Percentiles rank a stretch among this genome's conserved stretches.
Evolutionary conservation across 2,329 filamentous ascomycete genomes (phyloP).

Genomic region (Neopestalotiopsis sp.): DNA sequence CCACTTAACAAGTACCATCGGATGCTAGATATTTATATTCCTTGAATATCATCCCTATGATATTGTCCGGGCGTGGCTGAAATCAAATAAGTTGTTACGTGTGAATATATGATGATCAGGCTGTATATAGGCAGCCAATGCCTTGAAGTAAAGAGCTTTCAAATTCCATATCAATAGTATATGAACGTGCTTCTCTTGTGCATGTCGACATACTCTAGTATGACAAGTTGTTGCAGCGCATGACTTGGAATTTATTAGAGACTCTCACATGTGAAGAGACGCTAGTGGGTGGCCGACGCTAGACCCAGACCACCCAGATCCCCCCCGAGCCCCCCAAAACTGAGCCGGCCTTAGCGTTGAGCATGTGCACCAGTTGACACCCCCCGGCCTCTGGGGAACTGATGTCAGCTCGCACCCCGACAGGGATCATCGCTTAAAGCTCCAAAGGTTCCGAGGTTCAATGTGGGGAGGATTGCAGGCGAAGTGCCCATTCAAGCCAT

Average conservation of each 20-base stretch:
- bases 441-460: constrained; percentile 18
- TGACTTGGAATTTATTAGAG: not conserved
- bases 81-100: no score
- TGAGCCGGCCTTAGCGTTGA: not conserved
- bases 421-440: constrained; percentile 15
- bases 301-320: not conserved
- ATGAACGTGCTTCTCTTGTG: not conserved
- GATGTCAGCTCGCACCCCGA: constrained; percentile 10
- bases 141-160: no score
- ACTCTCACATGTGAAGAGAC: constrained; percentile 11
- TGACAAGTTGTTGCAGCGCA: not conserved
- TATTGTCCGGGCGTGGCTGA: no score
- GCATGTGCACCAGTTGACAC: not conserved
- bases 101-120: no score
- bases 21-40: no score
- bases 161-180: no score
- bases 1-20: no score
- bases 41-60: no score
- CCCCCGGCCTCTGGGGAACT: constrained; percentile 9
- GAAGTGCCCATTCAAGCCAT: no score
- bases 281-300: not conserved
- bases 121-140: no score
- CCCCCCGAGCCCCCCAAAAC: not conserved
- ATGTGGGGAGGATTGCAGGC: constrained; percentile 4
- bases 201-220: not conserved